Base-by-base conservation (phyloP, 805 yeast genomes). In the Helenozyma rhizophorensis region DNA sequence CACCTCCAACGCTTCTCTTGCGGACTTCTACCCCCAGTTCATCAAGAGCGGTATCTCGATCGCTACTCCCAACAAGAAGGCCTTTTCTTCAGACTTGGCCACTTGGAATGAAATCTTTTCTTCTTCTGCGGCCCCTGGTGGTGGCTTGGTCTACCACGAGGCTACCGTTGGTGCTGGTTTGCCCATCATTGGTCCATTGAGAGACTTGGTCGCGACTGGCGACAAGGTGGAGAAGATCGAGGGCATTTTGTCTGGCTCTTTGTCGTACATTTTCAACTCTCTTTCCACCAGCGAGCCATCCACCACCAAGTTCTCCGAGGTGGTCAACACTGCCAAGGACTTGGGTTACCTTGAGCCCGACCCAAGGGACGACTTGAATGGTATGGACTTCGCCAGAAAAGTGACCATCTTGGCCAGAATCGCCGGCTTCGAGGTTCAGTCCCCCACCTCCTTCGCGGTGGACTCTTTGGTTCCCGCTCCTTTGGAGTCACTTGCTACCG, bases 131-230 rank as follows among this genome's bases (percentile, higher is more conserved):
- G 62, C 66, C 24, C 70, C 74, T 28, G 65, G 68, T 23, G 69
- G 73, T 28, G 89, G 87, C 25, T 70, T 90, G 43, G 95, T 88
- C 27, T 90, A 88, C 71, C 98, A 93, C 56, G 99, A 93, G 71
- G 95, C 98, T 31, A 87, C 97, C 6, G 97, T 93, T 38, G 97
- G 97, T 55, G 99, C 99, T 26, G 99, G 97, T 37, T 73, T 93
- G 58, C 99, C 99, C 39, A 78, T 93, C 42, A 80, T 93, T 50
- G 81, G 87, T 29, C 83, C 96, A 32, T 68, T 93, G 53, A 84
- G 80, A 54, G 98, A 93, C 58, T 72, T 90, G 63, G 72, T 93
- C 26, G 74, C 77, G 40, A 93, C 98, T 33, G 98, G 98, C 45
- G 99, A 93, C 61, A 78, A 87, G 65, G 77, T 93, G 45, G 82